Base-by-base conservation (phyloP, 495 filamentous ascomycete species). In the Hyphodiscus hymeniophilus region DNA sequence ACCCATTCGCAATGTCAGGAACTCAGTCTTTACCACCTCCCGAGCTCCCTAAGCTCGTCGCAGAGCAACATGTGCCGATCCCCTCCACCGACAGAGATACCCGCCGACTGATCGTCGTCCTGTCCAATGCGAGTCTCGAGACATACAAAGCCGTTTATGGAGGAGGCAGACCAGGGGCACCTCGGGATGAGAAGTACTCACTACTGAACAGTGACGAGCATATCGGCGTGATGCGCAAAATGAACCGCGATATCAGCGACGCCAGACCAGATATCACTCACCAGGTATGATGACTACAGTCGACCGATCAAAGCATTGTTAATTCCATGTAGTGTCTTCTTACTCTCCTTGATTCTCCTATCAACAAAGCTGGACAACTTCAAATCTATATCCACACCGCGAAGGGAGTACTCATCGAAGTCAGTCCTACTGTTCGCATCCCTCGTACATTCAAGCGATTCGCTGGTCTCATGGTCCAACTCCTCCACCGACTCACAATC, bases 381-480 rank as follows among this genome's bases (percentile, higher is more conserved):
- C 92, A 98, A 66, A 96, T 98, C 60, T 98, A 92, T 71, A 97
- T 98, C 56, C 89, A 95, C 62, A 95, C 92, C 1, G 88, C 89
- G 50, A 95, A 95, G 65, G 89, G 89, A 34, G 90, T 96, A 31
- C 73, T 98, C 56, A 98, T 98, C 56, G 90, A 96, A 69, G 94
- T 98, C 56, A 95, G 87, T 63, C 92, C 92, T 18, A 84, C 92
- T 10, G 92, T 98, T 33, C 88, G 92, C 51, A 96, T 98, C 52
- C 92, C 92, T 22, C 82, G 92, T 53, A 98, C 92, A 0, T 98
- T 98, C 72, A 98, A 98, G 74, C 89, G 92, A 38, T 98, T 97
- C 59, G 91, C 92, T 23, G 92, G 92, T 62, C 70, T 97, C 52
- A 98, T 97, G 92, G 92, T 98, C 31, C 92, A 98, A 69, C 76